Evolutionary conservation across 2,329 filamentous ascomycete species (phyloP).

Genomic region (Pseudogymnoascus sp.): DNA sequence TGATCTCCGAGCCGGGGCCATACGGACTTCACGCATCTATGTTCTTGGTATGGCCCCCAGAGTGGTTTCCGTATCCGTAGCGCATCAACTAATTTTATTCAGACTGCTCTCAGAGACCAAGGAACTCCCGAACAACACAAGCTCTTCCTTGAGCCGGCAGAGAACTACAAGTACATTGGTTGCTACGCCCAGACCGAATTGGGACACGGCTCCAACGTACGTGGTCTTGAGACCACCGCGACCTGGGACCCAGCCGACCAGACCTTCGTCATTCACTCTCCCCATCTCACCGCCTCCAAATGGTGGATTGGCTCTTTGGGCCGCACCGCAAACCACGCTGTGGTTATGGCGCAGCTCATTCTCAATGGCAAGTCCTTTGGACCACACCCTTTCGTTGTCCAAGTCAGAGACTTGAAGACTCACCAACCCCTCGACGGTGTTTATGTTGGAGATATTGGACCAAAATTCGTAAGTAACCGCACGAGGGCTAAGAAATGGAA

Average conservation of each 20-base stretch:
- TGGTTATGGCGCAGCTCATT: slow-evolving; percentile 71
- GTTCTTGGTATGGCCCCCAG: slow-evolving; percentile 47
- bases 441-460: slow-evolving; percentile 73
- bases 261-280: slow-evolving; percentile 69
- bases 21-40: slow-evolving; percentile 66
- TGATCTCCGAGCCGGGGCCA: slow-evolving; percentile 67
- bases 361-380: slow-evolving; percentile 62
- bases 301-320: slow-evolving; percentile 82
- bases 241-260: slow-evolving; percentile 68
- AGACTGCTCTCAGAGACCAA: slow-evolving; percentile 65
- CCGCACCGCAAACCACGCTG: slow-evolving; percentile 67
- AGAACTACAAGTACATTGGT: slow-evolving; percentile 65
- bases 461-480: slow-evolving; percentile 51
- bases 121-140: slow-evolving; percentile 67
- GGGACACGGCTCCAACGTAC: slow-evolving; percentile 71
- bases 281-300: slow-evolving; percentile 67
- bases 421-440: slow-evolving; percentile 62
- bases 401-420: slow-evolving; percentile 63
- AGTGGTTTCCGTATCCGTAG: background rate
- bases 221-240: slow-evolving; percentile 40
- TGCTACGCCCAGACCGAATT: slow-evolving; percentile 79
- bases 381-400: slow-evolving; percentile 72
- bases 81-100: slow-evolving; percentile 5
- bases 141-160: slow-evolving; percentile 61
- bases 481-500: background rate